Percentiles rank a stretch among this genome's conserved stretches.
Evolutionary conservation across 495 filamentous ascomycete genomes (phyloP).

Genomic region (Tuber umbilicatum): DNA sequence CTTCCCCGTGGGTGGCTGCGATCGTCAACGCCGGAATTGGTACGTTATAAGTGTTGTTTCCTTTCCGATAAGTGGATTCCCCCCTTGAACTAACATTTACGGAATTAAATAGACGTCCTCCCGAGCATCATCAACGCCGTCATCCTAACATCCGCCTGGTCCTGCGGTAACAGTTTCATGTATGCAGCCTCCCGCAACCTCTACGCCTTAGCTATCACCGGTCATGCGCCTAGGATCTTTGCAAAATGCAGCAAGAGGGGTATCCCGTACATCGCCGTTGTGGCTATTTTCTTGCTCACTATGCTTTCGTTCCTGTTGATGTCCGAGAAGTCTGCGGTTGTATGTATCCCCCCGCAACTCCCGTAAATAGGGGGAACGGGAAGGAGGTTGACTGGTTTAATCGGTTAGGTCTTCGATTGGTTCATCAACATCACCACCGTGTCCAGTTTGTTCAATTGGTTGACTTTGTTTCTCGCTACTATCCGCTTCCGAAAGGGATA

Average conservation of each 20-base stretch:
- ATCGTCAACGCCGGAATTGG: constrained; percentile 51
- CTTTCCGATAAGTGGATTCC: not conserved
- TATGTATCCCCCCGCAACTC: constrained; percentile 7
- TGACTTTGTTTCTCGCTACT: constrained; percentile 35
- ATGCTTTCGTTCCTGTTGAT: constrained; percentile 36
- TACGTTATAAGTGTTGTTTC: constrained; percentile 1
- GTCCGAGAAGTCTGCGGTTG: constrained; percentile 31
- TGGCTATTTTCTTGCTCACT: constrained; percentile 24
- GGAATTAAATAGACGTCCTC: constrained; percentile 45
- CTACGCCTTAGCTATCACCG: constrained; percentile 53
- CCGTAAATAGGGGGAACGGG: not conserved
- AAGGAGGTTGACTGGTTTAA: not conserved
- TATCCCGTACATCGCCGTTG: constrained; percentile 49
- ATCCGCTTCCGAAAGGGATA: constrained; percentile 36
- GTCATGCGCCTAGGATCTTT: constrained; percentile 54
- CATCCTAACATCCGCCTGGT: constrained; percentile 67
- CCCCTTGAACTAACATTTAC: not conserved
- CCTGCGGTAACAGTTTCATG: constrained; percentile 58
- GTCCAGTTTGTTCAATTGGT: constrained; percentile 36
- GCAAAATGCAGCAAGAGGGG: constrained; percentile 56
- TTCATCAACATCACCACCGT: constrained; percentile 38
- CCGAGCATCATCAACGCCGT: constrained; percentile 61
- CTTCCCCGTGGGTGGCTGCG: constrained; percentile 57
- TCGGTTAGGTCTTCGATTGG: constrained; percentile 35
- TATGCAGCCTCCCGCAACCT: constrained; percentile 53